Conservation (phyloP, 202 grass and related monocot species). For the Eragrostis tef region DNA sequence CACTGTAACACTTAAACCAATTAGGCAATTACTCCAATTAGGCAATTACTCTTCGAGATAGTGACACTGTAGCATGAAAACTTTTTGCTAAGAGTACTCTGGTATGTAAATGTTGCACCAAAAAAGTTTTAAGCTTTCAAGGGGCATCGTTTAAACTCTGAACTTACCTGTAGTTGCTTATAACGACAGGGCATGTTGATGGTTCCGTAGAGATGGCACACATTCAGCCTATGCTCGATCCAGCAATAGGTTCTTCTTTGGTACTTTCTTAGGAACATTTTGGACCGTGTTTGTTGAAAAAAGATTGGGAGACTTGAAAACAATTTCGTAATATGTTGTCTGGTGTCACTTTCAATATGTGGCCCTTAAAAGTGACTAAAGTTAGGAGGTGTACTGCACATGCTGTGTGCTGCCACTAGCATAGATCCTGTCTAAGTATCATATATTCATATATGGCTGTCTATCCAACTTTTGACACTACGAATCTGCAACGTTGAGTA, state of each 20-base stretch:
- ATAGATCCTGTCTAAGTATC: background rate
- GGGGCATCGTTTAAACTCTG: background rate
- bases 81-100: background rate
- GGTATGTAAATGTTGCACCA: no score
- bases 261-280: background rate
- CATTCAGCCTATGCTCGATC: background rate
- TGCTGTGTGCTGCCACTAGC: background rate
- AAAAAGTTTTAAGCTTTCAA: background rate
- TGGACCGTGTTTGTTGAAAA: background rate
- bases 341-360: conserved; percentile 12
- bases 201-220: background rate
- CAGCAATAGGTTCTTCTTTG: background rate
- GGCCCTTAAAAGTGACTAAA: background rate
- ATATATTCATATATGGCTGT: background rate
- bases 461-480: background rate
- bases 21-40: background rate
- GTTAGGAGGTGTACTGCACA: background rate
- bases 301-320: background rate
- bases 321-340: background rate
- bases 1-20: background rate
- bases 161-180: background rate
- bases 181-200: background rate
- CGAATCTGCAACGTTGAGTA: background rate
- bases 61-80: background rate
- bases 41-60: background rate